Evolutionary conservation across 768 basidiomycete species (phyloP), one percentile per base, ranked within the genome.

Genomic region (Termitomyces sp.): DNA sequence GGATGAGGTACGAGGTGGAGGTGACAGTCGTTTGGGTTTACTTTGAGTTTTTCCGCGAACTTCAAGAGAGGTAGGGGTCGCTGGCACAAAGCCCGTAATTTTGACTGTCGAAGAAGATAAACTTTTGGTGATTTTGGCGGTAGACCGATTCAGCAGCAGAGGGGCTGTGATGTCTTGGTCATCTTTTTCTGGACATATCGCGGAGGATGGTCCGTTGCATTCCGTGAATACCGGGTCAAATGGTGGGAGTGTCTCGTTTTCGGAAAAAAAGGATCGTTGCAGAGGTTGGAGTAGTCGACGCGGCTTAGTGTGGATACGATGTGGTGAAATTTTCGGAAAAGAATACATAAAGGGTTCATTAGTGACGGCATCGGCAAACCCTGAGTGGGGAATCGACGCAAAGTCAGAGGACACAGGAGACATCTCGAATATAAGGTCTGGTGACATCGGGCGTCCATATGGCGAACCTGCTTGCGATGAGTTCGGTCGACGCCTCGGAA

Each of bases 381-480:
- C 58, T 37, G 66, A 63, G 58, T 60, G 62, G 64, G 58, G 24
- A 54, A 54, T 12, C 22, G 66, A 58, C 31, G 69, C 61, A 53
- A 68, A 66, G 30, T 68, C 65, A n/a, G 73, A 66, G 16, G 72
- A 70, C 22, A 72, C 61, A 31, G 81, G 80, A 22, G 81, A 82
- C 81, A 82, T 81, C 50, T 80, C 79, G 62, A 81, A 81, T n/a
- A 82, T 71, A 60, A 81, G 72, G 42, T 81, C 81, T 54, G 80
- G 77, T 30, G 77, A 80, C 22, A 66, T 67, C 44, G 74, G 63
- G 44, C 70, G 68, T 48, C 65, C 63, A 44, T 62, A 56, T 41
- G 75, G 70, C 20, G 73, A 73, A 49, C 68, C 59, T n/a, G 66
- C 55, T 33, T 61, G 49, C 39, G 65, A 55, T 8, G 60, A 42